These are phyloP conservation scores for Moringa oleifera DNA, from an alignment of 345 rosid genomes.

Conservation along the genomic window DNA sequence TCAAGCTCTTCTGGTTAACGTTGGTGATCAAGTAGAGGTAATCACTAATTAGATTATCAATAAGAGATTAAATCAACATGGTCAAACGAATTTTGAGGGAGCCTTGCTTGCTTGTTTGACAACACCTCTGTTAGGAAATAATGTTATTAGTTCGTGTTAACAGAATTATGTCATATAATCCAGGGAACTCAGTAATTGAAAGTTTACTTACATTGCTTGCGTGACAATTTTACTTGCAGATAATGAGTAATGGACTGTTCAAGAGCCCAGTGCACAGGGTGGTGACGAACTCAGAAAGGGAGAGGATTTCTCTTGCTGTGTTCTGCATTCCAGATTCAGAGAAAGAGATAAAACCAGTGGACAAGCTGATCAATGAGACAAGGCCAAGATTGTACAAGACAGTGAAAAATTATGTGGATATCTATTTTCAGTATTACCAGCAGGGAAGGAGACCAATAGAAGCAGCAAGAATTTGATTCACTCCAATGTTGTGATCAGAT, in stretches of 20 bases:
- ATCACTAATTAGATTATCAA: neutral
- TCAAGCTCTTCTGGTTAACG: constrained; percentile 41
- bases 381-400: constrained; percentile 49
- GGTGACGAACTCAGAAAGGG: constrained; percentile 38
- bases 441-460: constrained; percentile 43
- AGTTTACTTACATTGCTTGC: constrained; percentile 4
- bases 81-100: no score
- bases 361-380: constrained; percentile 26
- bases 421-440: constrained; percentile 38
- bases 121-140: no score
- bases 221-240: constrained; percentile 16
- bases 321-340: constrained; percentile 38
- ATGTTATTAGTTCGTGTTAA: neutral
- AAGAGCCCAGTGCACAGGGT: constrained; percentile 50
- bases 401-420: constrained; percentile 37
- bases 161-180: neutral
- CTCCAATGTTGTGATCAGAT: no score
- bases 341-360: constrained; percentile 28
- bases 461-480: constrained; percentile 29
- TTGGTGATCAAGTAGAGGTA: constrained; percentile 56
- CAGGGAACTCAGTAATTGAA: neutral
- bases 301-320: constrained; percentile 46
- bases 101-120: no score
- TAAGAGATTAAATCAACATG: no score
- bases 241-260: constrained; percentile 59